phyloP scores from a whole-genome alignment of 2,329 filamentous ascomycete species.

The Chaetothyriales sp. region DNA sequence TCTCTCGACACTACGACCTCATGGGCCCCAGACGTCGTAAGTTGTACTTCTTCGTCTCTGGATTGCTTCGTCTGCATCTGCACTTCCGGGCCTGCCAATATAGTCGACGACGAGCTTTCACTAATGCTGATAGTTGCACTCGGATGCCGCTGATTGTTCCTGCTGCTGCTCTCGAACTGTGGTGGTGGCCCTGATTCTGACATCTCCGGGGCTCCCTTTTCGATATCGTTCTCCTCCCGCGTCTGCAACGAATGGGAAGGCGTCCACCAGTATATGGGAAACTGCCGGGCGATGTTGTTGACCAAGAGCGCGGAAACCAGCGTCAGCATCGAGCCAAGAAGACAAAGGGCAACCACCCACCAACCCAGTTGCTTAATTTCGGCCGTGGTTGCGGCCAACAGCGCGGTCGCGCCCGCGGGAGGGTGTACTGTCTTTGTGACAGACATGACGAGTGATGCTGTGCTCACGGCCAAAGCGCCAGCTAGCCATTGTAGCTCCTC shows the following conservation, averaged over 20 bases:
- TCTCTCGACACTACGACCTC: not conserved
- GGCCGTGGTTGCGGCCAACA: slow-evolving; percentile 51
- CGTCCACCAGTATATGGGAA: slow-evolving; percentile 51
- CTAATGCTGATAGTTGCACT: not conserved
- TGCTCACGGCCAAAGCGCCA: slow-evolving; percentile 51
- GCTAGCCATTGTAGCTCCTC: slow-evolving; percentile 48
- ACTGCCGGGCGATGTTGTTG: slow-evolving; percentile 56
- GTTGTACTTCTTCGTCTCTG: not conserved
- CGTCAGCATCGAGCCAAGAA: slow-evolving; percentile 50
- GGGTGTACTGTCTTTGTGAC: slow-evolving; percentile 61
- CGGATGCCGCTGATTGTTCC: not conserved
- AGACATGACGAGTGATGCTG: slow-evolving; percentile 51
- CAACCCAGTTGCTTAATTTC: slow-evolving; percentile 48
- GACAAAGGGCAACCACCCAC: slow-evolving; percentile 50
- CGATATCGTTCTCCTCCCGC: slow-evolving; percentile 1
- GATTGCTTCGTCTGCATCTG: not conserved
- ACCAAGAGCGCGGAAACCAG: slow-evolving; percentile 47
- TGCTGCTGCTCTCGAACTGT: not conserved
- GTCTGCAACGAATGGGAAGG: slow-evolving; percentile 11
- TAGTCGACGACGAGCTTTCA: not conserved
- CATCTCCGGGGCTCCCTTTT: not conserved
- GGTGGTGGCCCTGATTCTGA: not conserved
- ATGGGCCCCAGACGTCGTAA: not conserved
- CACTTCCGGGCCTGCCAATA: not conserved
- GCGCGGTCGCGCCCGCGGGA: slow-evolving; percentile 59